Percentiles rank a stretch among this genome's conserved stretches.
Conservation (phyloP, 1,139 yeast species). For the Candida buenavistaensis region DNA sequence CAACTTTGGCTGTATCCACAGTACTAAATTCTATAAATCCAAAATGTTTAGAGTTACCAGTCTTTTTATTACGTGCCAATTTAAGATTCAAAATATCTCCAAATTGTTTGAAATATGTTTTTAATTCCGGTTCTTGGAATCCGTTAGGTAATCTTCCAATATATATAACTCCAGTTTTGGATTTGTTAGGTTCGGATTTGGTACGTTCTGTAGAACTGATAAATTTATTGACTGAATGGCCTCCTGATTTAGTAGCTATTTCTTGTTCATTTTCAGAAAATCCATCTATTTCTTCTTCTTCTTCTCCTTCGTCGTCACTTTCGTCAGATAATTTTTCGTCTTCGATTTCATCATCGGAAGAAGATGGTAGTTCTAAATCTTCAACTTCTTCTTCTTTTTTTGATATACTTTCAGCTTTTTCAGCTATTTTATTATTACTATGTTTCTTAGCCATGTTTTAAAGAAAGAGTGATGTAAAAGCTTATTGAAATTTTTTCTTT, state of each 20-base stretch:
- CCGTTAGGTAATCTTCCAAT: slow-evolving; percentile 93
- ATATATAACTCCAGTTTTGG: slow-evolving; percentile 67
- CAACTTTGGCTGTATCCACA: slow-evolving; percentile 77
- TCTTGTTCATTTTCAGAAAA: slow-evolving; percentile 14
- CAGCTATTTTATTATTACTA: not conserved
- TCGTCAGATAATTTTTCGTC: slow-evolving; percentile 22
- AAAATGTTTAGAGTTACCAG: slow-evolving; percentile 91
- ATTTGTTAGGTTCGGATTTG: slow-evolving; percentile 18
- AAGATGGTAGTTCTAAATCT: slow-evolving; percentile 33
- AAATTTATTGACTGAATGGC: slow-evolving; percentile 31
- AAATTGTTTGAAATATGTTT: slow-evolving; percentile 82
- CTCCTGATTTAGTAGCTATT: slow-evolving; percentile 11
- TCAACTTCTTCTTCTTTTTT: slow-evolving; percentile 2
- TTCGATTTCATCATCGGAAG: slow-evolving; percentile 28
- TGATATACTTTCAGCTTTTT: not conserved
- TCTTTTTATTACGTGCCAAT: slow-evolving; percentile 83
- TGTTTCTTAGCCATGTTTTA: not conserved
- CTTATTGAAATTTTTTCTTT: slow-evolving; percentile 1
- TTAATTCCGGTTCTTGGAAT: slow-evolving; percentile 81
- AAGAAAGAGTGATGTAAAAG: not conserved
- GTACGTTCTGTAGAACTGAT: slow-evolving; percentile 17
- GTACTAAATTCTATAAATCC: slow-evolving; percentile 85
- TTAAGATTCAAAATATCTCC: slow-evolving; percentile 79
- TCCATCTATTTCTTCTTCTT: slow-evolving; percentile 23
- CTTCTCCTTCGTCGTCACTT: slow-evolving; percentile 22